A percentile compares a stretch with the other conserved stretches of the same genome.
Evolutionary conservation across 2,329 filamentous ascomycete species (phyloP).

Genomic region (Fusarium sp.): DNA sequence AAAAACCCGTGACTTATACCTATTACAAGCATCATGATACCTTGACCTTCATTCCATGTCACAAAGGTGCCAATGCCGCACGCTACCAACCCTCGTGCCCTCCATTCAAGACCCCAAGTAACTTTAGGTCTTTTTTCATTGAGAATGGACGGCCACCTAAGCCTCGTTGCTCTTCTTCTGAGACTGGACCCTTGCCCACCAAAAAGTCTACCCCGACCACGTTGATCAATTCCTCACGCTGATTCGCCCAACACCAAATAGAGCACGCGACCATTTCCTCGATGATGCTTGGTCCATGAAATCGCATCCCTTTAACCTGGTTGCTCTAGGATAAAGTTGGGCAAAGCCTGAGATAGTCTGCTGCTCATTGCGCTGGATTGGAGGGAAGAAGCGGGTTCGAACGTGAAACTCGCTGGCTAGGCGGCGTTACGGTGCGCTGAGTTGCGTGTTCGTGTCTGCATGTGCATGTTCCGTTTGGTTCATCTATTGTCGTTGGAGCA

Average conservation of each 20-base stretch:
- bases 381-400: conserved; percentile 36
- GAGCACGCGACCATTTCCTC: conserved; percentile 55
- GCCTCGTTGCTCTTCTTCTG: conserved; percentile 31
- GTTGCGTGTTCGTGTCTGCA: conserved; percentile 24
- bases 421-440: conserved; percentile 17
- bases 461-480: conserved; percentile 12
- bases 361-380: conserved; percentile 33
- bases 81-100: conserved; percentile 19
- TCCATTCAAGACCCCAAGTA: conserved; percentile 1
- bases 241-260: conserved; percentile 45
- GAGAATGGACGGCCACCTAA: conserved; percentile 30
- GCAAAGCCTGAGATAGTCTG: conserved; percentile 17
- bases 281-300: conserved; percentile 54
- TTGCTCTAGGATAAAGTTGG: conserved; percentile 28
- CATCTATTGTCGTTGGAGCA: conserved; percentile 4
- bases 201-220: conserved; percentile 43
- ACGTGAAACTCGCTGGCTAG: conserved; percentile 30
- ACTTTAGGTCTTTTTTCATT: conserved; percentile 17
- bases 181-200: conserved; percentile 35
- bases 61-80: conserved; percentile 14
- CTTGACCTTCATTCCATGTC: conserved; percentile 1
- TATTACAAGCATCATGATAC: not conserved
- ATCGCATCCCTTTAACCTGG: conserved; percentile 30
- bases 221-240: conserved; percentile 45
- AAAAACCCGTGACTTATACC: conserved; percentile 17